Base-by-base conservation (phyloP, 2,329 filamentous ascomycete genomes). In the Zymoseptoria passerinii region DNA sequence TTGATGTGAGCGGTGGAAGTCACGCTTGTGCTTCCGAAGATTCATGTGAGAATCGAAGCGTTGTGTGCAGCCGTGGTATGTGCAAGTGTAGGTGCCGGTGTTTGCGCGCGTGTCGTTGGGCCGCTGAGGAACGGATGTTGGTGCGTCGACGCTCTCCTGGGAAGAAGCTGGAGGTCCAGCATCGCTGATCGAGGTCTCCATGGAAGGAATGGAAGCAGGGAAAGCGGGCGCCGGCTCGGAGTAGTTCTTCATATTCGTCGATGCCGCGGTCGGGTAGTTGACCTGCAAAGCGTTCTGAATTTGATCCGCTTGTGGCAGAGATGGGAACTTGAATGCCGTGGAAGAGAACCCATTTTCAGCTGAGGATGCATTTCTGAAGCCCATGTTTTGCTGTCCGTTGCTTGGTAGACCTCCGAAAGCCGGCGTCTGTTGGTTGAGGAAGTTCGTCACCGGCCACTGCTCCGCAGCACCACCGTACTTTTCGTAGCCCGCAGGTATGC, bases 21-120 rank as follows among this genome's bases (percentile, higher is more conserved):
- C 94, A 23, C 92, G 85, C 78, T 96, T 96, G 78, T 99, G 94
- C 76, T 94, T 94, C 72, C 97, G 92, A 3, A 99, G 80, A 65
- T 92, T 85, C 8, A 85, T 81, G 4, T 91, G 90, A 1, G 90
- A 90, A 66, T 95, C 90, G 70, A 99, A 99, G 55, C 94, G 88
- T 65, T 88, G 79, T 0, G 86, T 86, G 71, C 94, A 97, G 9
- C 91, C 90, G 68, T 95, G 91, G 68, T 96, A 96, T 0, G 92
- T 96, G 74, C 94, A 99, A 1, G 92, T 95, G 75, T 96, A 99
- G 0, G 92, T 96, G 10, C 92, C 92, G 19, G 86, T 83, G 65
- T 95, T 89, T 0, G 90, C 88, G 16, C 79, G 78, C 1, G 86
- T 85, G 48, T 84, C 80, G 1, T 77, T 72, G 0, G 90, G 90